Evolutionary conservation across 2,329 filamentous ascomycete genomes (phyloP), one percentile per base, ranked within the genome.

Genomic region (Claviceps sp.): DNA sequence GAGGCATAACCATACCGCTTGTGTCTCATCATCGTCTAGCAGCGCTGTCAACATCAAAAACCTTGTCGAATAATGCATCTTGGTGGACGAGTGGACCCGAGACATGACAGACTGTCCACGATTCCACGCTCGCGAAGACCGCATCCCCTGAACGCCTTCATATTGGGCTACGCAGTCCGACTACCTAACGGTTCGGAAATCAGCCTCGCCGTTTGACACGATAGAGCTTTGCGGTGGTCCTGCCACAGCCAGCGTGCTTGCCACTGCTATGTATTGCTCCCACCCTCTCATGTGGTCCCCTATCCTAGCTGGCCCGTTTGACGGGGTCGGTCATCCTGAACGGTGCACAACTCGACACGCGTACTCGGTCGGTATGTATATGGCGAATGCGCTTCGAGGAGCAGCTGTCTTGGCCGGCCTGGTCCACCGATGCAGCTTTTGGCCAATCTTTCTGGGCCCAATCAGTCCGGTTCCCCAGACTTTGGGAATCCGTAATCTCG

Each of bases 161-260:
- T 53, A 53, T 51, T 53, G 53, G 57, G 55, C 54, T 54, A 48
- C 50, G 52, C 18, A 16, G n/a, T 53, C 51, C 52, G 52, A 53
- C 55, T 3, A 22, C 3, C 22, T 50, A 37, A 30, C 30, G 26
- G 49, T 54, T 53, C 44, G 48, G 51, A 43, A 26, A 26, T 8
- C 9, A 52, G 47, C 45, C 44, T 46, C 38, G 24, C 40, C 36
- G 50, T 54, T 50, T 53, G 54, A 54, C 26, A 30, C 50, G 50
- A 47, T 46, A 48, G 48, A 49, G 45, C 44, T 45, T 45, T 41
- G 20, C 42, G 13, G 7, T 41, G 41, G 48, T 26, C 45, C 41
- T 44, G 30, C 47, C 34, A 36, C 41, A 41, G 30, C 47, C 34
- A 36, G 51, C 34, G 37, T 52, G 44, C 18, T 18, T 18, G 18